Percentiles rank a stretch among this genome's conserved stretches.
Conservation (phyloP, 306 rosid genomes). For the Gleditsia sinensis region DNA sequence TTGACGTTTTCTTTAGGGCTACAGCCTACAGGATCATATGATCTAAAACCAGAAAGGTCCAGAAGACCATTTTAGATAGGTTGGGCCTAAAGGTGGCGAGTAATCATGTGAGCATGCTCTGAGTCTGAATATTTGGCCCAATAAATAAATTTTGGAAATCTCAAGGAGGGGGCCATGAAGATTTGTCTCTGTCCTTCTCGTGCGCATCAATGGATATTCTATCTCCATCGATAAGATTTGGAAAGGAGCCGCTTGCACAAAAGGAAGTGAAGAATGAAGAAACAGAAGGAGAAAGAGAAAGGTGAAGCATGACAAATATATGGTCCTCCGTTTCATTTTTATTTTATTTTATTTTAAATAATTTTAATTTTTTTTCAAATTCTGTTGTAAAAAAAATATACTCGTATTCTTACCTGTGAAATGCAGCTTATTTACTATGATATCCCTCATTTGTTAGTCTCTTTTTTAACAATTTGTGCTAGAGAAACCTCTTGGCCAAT, state of each 20-base stretch:
- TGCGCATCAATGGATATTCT: background rate
- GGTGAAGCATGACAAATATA: background rate
- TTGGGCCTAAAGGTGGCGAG: background rate
- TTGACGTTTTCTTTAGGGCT: background rate
- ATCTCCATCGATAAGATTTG: background rate
- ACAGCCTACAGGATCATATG: background rate
- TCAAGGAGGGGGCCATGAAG: too few relatives aligned
- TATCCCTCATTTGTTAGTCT: too few relatives aligned
- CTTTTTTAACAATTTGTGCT: too few relatives aligned
- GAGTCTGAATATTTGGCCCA: background rate
- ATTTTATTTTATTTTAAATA: too few relatives aligned
- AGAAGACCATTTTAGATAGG: background rate
- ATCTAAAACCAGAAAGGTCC: background rate
- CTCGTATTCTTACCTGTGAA: too few relatives aligned
- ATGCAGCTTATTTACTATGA: too few relatives aligned
- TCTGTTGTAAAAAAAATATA: too few relatives aligned
- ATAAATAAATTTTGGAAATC: background rate
- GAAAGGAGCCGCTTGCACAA: background rate
- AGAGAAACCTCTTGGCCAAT: too few relatives aligned
- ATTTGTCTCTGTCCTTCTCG: background rate
- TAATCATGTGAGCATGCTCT: background rate
- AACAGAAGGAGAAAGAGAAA: background rate
- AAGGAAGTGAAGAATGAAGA: too few relatives aligned
- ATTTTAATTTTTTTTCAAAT: too few relatives aligned
- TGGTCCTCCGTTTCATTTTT: background rate